Base-by-base conservation (phyloP, 176 grass and related monocot genomes). In the Bolboschoenus planiculmis region DNA sequence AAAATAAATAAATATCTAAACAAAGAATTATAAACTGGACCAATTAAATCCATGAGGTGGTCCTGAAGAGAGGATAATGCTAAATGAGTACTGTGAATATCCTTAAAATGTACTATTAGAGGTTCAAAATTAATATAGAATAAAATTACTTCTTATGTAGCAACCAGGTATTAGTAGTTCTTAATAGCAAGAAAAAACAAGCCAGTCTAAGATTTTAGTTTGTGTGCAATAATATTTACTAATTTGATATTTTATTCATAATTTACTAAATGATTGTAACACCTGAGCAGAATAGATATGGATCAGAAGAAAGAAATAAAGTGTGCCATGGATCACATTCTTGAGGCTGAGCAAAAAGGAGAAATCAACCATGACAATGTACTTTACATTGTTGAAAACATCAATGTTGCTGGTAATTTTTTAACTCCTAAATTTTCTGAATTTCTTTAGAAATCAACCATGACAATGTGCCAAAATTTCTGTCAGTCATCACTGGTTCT, bases 311-410 rank as follows among this genome's bases (percentile, higher is more conserved):
- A 82, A 78, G 80, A 90, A 77, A 81, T 90, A 50, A 86, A 83
- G 11, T 90, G 88, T 58, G 88, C 88, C 34, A 86, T 90, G 62
- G 88, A 90, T 86, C 84, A 90, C 48, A 90, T 90, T 55, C 53
- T 90, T 4, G 88, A 90, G 15, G 88, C 88, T 0, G 88, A 90
- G 71, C 81, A 77, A 56, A 86, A 82, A 56, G 88, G 88, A 47
- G 88, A 90, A 59, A 90, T 90, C 56, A 90, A 83, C 35, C 81
- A 90, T 56, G 88, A 90, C 73, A 90, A 90, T 67, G 88, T 90
- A 5, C 88, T 90, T 42, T 90, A 90, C 84, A 90, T 90, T 77
- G 84, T 90, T 11, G 84, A 90, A 56, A 86, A 86, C 79, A 90
- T 86, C 4, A 90, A 90, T 57, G 84, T 89, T 1, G 87, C 87